Evolutionary conservation across 495 filamentous ascomycete species (phyloP).

Genomic region (Astrothelium macrocarpum): DNA sequence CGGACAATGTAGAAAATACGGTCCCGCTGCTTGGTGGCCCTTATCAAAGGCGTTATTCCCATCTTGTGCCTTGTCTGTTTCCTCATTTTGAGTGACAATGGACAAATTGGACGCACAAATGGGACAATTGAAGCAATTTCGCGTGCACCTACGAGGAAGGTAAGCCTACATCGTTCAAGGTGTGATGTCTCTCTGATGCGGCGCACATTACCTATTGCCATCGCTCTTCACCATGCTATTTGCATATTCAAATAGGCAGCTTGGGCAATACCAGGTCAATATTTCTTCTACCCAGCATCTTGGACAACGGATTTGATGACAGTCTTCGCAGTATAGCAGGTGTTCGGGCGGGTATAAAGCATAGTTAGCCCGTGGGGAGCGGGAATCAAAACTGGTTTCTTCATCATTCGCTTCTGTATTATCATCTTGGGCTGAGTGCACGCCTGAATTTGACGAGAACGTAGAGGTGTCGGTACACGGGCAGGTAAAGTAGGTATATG

Average conservation of each 20-base stretch:
- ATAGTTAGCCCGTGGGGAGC: conserved; percentile 72
- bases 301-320: conserved; percentile 87
- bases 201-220: conserved; percentile 63
- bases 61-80: neutral
- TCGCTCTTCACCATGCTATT: conserved; percentile 83
- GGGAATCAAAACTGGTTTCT: conserved; percentile 76
- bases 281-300: conserved; percentile 88
- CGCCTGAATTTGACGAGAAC: conserved; percentile 13
- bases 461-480: conserved; percentile 62
- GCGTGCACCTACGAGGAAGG: conserved; percentile 57
- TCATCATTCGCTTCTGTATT: conserved; percentile 38
- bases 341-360: conserved; percentile 89
- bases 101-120: conserved; percentile 72
- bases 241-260: conserved; percentile 88
- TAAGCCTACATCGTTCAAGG: conserved; percentile 14
- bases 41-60: neutral
- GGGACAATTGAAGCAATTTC: conserved; percentile 93
- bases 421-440: conserved; percentile 34
- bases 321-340: conserved; percentile 91
- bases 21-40: conserved; percentile 23
- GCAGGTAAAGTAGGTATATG: conserved; percentile 87
- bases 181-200: neutral
- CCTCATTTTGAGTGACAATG: conserved; percentile 42
- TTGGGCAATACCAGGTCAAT: conserved; percentile 90
- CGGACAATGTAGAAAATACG: conserved; percentile 71